Evolutionary conservation across 2,329 filamentous ascomycete genomes (phyloP).

Genomic region (Dothistroma pini): DNA sequence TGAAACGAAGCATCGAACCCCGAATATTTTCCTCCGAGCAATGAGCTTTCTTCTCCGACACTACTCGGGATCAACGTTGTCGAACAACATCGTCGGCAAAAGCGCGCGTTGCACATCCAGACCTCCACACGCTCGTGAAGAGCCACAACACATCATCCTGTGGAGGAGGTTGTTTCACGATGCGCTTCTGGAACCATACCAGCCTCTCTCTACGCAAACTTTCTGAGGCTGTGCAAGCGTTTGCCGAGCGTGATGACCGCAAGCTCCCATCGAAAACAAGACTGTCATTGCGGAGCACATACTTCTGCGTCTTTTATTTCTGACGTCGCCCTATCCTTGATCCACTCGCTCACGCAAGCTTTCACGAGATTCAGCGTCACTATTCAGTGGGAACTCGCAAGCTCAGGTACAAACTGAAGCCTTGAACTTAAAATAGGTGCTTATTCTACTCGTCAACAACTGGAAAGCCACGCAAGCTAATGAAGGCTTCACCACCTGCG

Average conservation of each 20-base stretch:
- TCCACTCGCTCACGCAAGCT: conserved; percentile 2
- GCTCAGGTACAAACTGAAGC: neutral
- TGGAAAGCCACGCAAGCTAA: neutral
- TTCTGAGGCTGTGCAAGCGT: conserved; percentile 8
- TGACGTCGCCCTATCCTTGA: neutral
- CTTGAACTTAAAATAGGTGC: neutral
- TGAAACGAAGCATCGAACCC: neutral
- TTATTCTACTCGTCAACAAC: neutral
- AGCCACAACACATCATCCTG: conserved; percentile 3
- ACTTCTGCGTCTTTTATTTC: neutral
- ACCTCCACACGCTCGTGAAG: neutral
- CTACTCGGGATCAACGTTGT: neutral
- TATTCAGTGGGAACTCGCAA: neutral
- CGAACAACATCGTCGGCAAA: neutral
- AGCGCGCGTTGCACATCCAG: neutral
- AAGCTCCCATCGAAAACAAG: neutral
- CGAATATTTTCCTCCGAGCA: conserved; percentile 1
- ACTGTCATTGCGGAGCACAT: neutral
- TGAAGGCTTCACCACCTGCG: neutral
- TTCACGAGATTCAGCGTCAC: neutral
- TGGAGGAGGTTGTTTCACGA: conserved; percentile 1
- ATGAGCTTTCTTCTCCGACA: neutral
- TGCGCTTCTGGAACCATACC: neutral
- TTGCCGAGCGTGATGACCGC: neutral
- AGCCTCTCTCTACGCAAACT: neutral